Conservation (phyloP, 2,329 filamentous ascomycete species). For the Lizonia empirigonia region DNA sequence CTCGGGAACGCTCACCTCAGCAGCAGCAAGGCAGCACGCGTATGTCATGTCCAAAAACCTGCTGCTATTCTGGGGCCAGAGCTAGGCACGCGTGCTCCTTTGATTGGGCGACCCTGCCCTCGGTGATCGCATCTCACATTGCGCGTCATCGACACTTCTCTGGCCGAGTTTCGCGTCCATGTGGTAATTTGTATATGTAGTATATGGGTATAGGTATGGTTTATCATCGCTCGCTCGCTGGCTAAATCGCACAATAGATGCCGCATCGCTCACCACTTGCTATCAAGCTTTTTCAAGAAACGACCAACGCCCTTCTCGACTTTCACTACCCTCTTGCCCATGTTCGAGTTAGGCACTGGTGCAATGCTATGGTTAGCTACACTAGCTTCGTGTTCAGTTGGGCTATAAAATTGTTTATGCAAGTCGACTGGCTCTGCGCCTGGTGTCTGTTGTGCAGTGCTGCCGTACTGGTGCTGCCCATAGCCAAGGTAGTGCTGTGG, state of each 20-base stretch:
- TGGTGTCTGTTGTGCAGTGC: constrained; percentile 39
- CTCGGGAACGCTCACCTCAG: constrained; percentile 22
- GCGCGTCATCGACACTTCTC: neutral
- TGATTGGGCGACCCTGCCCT: constrained; percentile 23
- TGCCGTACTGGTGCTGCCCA: constrained; percentile 59
- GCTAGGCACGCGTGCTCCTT: constrained; percentile 16
- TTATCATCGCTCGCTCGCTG: constrained; percentile 16
- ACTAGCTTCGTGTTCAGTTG: constrained; percentile 64
- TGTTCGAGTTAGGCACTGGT: constrained; percentile 52
- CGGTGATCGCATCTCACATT: constrained; percentile 19
- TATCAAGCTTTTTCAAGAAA: constrained; percentile 79
- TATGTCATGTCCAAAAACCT: constrained; percentile 26
- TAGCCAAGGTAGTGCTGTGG: constrained; percentile 57
- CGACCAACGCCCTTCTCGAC: constrained; percentile 73
- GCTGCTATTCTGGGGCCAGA: constrained; percentile 33
- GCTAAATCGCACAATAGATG: constrained; percentile 10
- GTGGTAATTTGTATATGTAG: neutral
- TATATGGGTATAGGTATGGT: constrained; percentile 12
- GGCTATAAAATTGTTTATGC: constrained; percentile 73
- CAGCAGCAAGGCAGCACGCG: constrained; percentile 11
- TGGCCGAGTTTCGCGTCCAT: too few species aligned
- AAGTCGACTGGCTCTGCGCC: constrained; percentile 57
- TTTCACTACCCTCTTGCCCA: constrained; percentile 69
- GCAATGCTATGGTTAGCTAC: constrained; percentile 30
- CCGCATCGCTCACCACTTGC: constrained; percentile 59